Base-by-base conservation (phyloP, 148 eudicot species). In the Agrostemma githago region DNA sequence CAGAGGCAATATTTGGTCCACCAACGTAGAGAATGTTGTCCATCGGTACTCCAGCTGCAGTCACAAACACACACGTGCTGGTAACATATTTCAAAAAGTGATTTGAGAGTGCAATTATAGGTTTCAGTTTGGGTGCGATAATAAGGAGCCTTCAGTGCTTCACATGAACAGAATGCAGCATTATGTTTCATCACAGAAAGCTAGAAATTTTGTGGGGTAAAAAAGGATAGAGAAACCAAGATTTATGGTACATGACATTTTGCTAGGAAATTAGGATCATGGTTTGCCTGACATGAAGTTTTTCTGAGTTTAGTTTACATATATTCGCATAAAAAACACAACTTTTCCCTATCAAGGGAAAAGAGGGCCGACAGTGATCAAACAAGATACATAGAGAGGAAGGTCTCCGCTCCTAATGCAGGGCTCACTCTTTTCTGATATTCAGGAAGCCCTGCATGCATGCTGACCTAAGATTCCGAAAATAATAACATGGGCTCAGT, bases 1-100 rank as follows among this genome's bases (percentile, higher is more conserved):
- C 98, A 21, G 96, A 86, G 63, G 98, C 98, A 73, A 93, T 93
- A 75, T 93, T 93, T 53, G 98, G 98, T 76, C 98, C 98, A 43
- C 98, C 98, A 57, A 93, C 89, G 79, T 93, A 93, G 26, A 93
- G 89, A 84, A 88, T 93, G 74, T 93, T 93, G 75, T 93, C 98
- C 79, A 85, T 82, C 3, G 94, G 87, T 63, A 90, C 74, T 83
- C 94, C 89, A 79, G 98, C 98, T 93, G 90, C 73, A 70, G 21
- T 46, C 34, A 62, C 40, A 63, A 40, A 42, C 66, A 58, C 64
- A 56, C 16, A 76, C 2, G 8, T 6, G 10, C 1, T 70, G 54
- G 40, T 58, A 42, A 67, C 34, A 43, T n/a, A 11, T 1, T 70
- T 2, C 1, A 72, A 15, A 59, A 15, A 38, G 58, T 14, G 15